Evolutionary conservation across 1,284 basidiomycete genomes (phyloP).

Genomic region (Moesziomyces parantarcticus): DNA sequence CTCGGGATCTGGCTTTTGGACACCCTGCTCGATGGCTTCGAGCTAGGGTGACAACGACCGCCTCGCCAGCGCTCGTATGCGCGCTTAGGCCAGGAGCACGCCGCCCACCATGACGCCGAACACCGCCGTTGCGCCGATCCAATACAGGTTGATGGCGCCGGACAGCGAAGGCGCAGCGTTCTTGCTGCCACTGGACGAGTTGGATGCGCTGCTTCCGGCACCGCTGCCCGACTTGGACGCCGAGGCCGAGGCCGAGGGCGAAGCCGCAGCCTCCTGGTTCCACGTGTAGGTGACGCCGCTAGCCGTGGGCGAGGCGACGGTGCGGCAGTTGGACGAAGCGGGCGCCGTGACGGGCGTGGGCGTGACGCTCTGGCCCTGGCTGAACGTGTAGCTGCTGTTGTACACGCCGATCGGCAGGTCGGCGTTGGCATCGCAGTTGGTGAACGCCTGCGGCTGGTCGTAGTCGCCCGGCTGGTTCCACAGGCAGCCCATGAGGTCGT

Average conservation of each 20-base stretch:
- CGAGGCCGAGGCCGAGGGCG: constrained; percentile 7
- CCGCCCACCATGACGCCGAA: constrained; percentile 23
- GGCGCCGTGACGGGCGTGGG: constrained; percentile 52
- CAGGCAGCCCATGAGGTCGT: constrained; percentile 59
- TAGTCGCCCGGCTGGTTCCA: constrained; percentile 55
- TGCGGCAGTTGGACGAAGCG: constrained; percentile 51
- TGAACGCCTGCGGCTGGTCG: constrained; percentile 51
- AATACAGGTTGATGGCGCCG: constrained; percentile 10
- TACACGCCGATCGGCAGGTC: constrained; percentile 57
- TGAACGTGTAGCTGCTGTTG: constrained; percentile 57
- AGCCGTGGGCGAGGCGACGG: constrained; percentile 44
- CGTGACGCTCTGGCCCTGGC: constrained; percentile 52
- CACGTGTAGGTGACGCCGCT: constrained; percentile 62
- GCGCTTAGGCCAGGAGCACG: constrained; percentile 11
- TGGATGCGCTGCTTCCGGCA: not conserved
- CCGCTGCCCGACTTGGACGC: constrained; percentile 4
- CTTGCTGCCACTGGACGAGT: constrained; percentile 18
- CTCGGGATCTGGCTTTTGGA: no score
- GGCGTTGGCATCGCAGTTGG: constrained; percentile 56
- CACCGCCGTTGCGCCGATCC: constrained; percentile 14
- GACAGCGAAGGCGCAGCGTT: constrained; percentile 17
- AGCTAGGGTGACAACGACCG: not conserved
- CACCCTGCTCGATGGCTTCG: no score
- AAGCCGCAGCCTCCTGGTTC: constrained; percentile 42
- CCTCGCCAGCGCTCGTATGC: no score